Conservation (phyloP, 2,329 filamentous ascomycete species). For the Diaporthe caulivora region DNA sequence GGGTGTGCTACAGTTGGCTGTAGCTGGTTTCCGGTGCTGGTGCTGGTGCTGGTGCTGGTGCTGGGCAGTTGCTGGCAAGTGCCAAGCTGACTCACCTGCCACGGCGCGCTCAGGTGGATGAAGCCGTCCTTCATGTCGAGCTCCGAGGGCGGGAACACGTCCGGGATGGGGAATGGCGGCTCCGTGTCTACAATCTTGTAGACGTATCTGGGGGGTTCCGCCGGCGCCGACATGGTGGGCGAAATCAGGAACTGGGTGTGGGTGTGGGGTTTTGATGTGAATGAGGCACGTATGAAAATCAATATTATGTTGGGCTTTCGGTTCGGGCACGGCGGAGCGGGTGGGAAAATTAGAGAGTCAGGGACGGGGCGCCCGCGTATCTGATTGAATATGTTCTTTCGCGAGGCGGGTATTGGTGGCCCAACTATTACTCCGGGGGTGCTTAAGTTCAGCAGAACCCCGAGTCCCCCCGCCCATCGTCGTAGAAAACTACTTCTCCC, state of each 20-base stretch:
- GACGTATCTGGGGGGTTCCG: constrained; percentile 57
- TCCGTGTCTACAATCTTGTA: constrained; percentile 72
- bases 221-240: constrained; percentile 43
- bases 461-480: constrained; percentile 2
- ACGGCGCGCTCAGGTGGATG: constrained; percentile 69
- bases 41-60: neutral
- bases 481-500: constrained; percentile 14
- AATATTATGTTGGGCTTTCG: neutral
- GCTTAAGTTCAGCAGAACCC: constrained; percentile 8
- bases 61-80: neutral
- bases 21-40: no score
- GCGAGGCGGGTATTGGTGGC: constrained; percentile 29
- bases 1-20: no score
- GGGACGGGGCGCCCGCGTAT: constrained; percentile 3
- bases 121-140: constrained; percentile 72
- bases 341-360: constrained; percentile 11
- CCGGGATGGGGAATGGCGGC: constrained; percentile 66
- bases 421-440: constrained; percentile 21
- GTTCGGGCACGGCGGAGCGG: neutral
- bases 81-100: constrained; percentile 58
- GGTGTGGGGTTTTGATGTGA: neutral
- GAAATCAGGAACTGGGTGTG: no score
- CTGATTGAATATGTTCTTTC: constrained; percentile 1
- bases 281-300: neutral
- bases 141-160: constrained; percentile 67